phyloP scores from a whole-genome alignment of 345 rosid species.

The Luvunga scandens region DNA sequence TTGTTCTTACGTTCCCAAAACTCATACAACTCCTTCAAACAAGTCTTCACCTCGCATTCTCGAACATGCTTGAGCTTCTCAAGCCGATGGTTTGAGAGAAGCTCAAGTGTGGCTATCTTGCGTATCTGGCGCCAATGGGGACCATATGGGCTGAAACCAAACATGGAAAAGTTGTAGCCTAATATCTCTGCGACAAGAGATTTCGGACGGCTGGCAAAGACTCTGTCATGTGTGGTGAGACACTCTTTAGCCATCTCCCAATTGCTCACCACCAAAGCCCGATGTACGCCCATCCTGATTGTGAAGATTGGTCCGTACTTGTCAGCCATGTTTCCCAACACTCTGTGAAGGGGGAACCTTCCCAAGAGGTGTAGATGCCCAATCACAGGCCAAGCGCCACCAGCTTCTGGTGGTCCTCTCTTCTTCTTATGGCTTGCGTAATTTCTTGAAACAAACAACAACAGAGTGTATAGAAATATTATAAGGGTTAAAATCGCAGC shows the following conservation, averaged over 20 bases:
- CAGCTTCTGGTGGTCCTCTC: slow-evolving; percentile 14
- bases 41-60: slow-evolving; percentile 22
- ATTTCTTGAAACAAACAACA: background rate
- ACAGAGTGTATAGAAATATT: background rate
- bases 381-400: background rate
- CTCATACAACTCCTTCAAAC: slow-evolving; percentile 15
- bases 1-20: slow-evolving; percentile 3
- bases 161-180: slow-evolving; percentile 25
- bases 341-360: slow-evolving; percentile 10
- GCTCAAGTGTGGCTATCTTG: too few relatives aligned
- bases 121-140: slow-evolving; percentile 26
- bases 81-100: too few relatives aligned
- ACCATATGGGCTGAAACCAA: slow-evolving; percentile 30
- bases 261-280: too few relatives aligned
- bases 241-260: too few relatives aligned
- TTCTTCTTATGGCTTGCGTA: background rate
- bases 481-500: too few relatives aligned
- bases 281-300: too few relatives aligned
- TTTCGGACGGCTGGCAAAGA: slow-evolving; percentile 12
- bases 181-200: slow-evolving; percentile 18
- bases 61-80: background rate
- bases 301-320: too few relatives aligned
- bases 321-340: slow-evolving; percentile 22
- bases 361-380: slow-evolving; percentile 39
- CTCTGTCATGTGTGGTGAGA: too few relatives aligned